A percentile compares a stretch with the other conserved stretches of the same genome.
Conservation (phyloP, 768 basidiomycete genomes). For the Hypholoma sublateritium region DNA sequence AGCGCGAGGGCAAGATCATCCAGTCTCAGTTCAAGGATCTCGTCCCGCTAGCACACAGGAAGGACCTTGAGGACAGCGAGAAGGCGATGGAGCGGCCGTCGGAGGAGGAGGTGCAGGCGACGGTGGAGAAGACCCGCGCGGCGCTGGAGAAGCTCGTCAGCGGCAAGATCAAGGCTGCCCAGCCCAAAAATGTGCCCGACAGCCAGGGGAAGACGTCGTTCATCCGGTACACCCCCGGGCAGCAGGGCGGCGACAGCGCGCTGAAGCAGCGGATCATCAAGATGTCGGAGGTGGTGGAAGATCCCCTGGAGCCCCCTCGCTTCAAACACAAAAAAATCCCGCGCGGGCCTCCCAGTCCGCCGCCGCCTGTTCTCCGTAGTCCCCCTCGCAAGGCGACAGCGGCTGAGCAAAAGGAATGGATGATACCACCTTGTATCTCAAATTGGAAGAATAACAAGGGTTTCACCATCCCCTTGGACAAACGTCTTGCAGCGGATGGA, state of each 20-base stretch:
- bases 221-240: conserved; percentile 96
- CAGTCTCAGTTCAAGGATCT: conserved; percentile 99
- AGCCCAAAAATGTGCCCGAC: conserved; percentile 93
- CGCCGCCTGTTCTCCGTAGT: conserved; percentile 91
- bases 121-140: conserved; percentile 85
- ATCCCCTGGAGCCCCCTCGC: conserved; percentile 93
- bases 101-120: conserved; percentile 89
- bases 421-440: conserved; percentile 99
- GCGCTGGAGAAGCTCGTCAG: conserved; percentile 93
- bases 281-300: conserved; percentile 97
- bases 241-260: conserved; percentile 67
- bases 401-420: conserved; percentile 99
- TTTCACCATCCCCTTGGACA: conserved; percentile 98
- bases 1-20: conserved; percentile 79
- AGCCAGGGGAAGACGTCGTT: conserved; percentile 81
- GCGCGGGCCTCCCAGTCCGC: conserved; percentile 92
- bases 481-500: conserved; percentile 97
- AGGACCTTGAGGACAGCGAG: conserved; percentile 77
- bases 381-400: conserved; percentile 96
- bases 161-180: conserved; percentile 97
- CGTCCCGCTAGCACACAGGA: conserved; percentile 86
- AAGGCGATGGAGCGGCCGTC: conserved; percentile 88
- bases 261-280: conserved; percentile 97
- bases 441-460: conserved; percentile 99
- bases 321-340: conserved; percentile 99